A percentile compares a stretch with the other conserved stretches of the same genome.
phyloP scores from a whole-genome alignment of 73 alveolate species.

The Urostyla sp. region DNA sequence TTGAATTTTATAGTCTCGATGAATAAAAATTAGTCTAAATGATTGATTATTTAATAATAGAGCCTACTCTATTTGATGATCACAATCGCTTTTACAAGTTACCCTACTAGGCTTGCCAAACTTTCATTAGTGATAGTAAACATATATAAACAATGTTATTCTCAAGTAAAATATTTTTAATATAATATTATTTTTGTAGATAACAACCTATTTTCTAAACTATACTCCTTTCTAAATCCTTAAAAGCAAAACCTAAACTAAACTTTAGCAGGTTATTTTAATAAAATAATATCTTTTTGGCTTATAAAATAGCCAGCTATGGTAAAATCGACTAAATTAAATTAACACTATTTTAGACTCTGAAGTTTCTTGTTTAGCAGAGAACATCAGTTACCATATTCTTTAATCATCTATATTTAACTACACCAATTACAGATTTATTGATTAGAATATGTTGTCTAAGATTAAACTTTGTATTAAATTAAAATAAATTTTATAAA shows the following conservation, averaged over 20 bases:
- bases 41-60: slow-evolving; percentile 37
- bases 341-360: neutral
- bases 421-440: slow-evolving; percentile 28
- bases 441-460: slow-evolving; percentile 33
- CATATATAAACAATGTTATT: neutral
- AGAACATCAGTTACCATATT: neutral
- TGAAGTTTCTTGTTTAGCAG: slow-evolving; percentile 1
- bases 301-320: slow-evolving; percentile 11
- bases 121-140: neutral
- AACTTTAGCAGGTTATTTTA: slow-evolving; percentile 56
- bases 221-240: slow-evolving; percentile 13
- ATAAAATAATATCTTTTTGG: slow-evolving; percentile 51
- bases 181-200: neutral
- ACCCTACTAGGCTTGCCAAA: slow-evolving; percentile 32
- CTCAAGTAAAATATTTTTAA: neutral
- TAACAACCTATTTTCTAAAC: neutral
- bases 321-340: too few relatives aligned
- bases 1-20: slow-evolving; percentile 1
- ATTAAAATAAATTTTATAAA: neutral
- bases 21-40: slow-evolving; percentile 11
- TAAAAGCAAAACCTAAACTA: neutral
- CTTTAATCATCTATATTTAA: slow-evolving; percentile 15
- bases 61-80: slow-evolving; percentile 21
- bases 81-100: slow-evolving; percentile 33
- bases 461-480: too few relatives aligned